Evolutionary conservation across 2,329 filamentous ascomycete genomes (phyloP), one percentile per base, ranked within the genome.

Genomic region (Ophiostoma sp.): DNA sequence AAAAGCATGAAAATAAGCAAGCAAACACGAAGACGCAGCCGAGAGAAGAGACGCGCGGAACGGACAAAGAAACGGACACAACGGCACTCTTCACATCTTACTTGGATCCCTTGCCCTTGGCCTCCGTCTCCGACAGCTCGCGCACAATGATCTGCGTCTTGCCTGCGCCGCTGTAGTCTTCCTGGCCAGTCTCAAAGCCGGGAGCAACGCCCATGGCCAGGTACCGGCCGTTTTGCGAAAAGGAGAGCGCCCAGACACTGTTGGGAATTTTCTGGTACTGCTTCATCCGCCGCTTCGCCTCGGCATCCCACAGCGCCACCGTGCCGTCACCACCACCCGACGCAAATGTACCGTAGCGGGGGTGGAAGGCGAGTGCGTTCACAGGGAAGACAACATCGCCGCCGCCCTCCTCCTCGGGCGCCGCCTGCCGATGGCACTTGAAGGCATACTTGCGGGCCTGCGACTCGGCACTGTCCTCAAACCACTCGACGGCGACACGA

Each of bases 381-480:
- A 97, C 93, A 0, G 93, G 93, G 75, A 93, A 97, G 3, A 97
- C 92, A 4, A 97, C 84, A 74, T 97, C 93, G 42, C 83, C 87
- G 65, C 87, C 87, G 60, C 84, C 84, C 67, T 85, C 84, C 9
- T 84, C 83, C 55, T 88, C 84, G 1, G 86, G 79, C 9, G 82
- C 83, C 1, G 87, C 84, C 77, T 96, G 92, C 4, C 95, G 87
- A 79, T 99, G 95, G 79, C 95, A 99, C 79, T 99, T 99, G 86
- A 99, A 99, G 14, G 95, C 95, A 77, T 98, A 99, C 78, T 97
- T 98, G 73, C 93, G 87, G 52, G 91, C 89, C 80, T 98, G 93
- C 4, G 91, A 93, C 77, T 94, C 91, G 58, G 87, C 82, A 5
- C 88, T 91, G 16, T 95, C 91, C 76, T 98, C 95, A 77, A 99